Evolutionary conservation across 2,329 filamentous ascomycete species (phyloP), one percentile per base, ranked within the genome.

Genomic region (Achaetomium macrosporum): DNA sequence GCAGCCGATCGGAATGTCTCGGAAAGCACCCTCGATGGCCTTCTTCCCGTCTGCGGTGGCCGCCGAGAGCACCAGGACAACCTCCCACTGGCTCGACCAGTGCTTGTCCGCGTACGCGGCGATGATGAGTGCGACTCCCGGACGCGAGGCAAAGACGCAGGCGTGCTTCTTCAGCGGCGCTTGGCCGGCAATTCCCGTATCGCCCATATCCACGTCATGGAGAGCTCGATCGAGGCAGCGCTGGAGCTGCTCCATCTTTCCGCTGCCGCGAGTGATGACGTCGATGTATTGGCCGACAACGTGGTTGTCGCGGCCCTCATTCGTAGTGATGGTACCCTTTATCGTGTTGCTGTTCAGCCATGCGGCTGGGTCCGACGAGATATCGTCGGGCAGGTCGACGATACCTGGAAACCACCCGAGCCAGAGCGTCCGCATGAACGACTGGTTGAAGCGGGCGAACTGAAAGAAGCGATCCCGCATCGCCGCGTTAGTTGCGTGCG

Each of bases 51-150:
- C 37, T 19, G 8, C 17, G 30, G 50, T 41, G 36, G 42, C 41
- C 2, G 44, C 42, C 29, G 43, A 47, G 20, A 52, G 36, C 25
- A 52, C 44, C 36, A 52, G 20, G 10, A 44, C 39, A 16, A 50
- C 45, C 6, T 51, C 48, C 52, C 47, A 54, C 47, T 51, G 8
- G 41, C 29, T 12, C 16, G 41, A 42, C 47, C 42, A 43, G 37
- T 51, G 47, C 48, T 48, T 51, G 48, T 55, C 37, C 17, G 49
- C 47, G 40, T 55, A 51, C 17, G 53, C 53, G 8, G 53, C 48
- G 39, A 55, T 45, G 53, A 55, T 46, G 31, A 54, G 48, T 19
- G 53, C 48, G 41, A 37, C 25, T 13, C 53, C 49, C 40, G 53
- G 48, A 17, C 53, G 52, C 39, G 52, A 30, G 5, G 42, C 33